These are phyloP conservation scores for Phymatotrichopsis omnivora DNA, from an alignment of 2,329 filamentous ascomycete genomes.

Conservation along the genomic window DNA sequence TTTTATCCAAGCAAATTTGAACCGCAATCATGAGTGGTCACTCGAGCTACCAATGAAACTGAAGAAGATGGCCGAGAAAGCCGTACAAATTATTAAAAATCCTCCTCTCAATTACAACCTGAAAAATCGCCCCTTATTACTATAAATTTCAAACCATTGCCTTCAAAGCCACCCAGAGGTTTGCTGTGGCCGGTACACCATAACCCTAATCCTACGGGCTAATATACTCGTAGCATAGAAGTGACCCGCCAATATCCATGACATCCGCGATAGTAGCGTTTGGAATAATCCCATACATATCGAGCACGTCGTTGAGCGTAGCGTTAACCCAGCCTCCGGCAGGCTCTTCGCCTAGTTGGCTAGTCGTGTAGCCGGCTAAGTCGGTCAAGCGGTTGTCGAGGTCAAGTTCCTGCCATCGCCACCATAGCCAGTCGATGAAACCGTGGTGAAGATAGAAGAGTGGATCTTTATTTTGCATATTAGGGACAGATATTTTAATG, in stretches of 20 bases:
- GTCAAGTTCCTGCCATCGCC: constrained; percentile 33
- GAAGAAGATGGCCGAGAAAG: too few species aligned
- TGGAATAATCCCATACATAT: constrained; percentile 31
- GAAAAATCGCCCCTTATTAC: too few species aligned
- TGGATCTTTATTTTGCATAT: constrained; percentile 32
- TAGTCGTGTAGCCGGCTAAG: constrained; percentile 19
- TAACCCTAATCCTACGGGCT: too few species aligned
- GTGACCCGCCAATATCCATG: constrained; percentile 31
- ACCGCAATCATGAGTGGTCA: too few species aligned
- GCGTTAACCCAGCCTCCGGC: constrained; percentile 15
- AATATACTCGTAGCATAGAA: constrained; percentile 32
- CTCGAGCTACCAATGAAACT: too few species aligned
- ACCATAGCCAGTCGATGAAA: constrained; percentile 33
- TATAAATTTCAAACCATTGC: too few species aligned
- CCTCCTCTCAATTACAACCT: too few species aligned
- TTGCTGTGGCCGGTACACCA: too few species aligned
- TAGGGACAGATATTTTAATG: too few species aligned
- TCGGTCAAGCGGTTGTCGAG: constrained; percentile 1
- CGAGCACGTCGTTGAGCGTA: constrained; percentile 31
- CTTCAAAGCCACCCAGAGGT: too few species aligned
- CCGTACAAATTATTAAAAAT: too few species aligned
- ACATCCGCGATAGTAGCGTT: constrained; percentile 30
- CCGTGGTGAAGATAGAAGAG: constrained; percentile 35
- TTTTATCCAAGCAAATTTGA: too few species aligned
- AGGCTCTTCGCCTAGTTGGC: not conserved